Evolutionary conservation across 495 filamentous ascomycete genomes (phyloP), one percentile per base, ranked within the genome.

Genomic region (Talaromyces borbonicus): DNA sequence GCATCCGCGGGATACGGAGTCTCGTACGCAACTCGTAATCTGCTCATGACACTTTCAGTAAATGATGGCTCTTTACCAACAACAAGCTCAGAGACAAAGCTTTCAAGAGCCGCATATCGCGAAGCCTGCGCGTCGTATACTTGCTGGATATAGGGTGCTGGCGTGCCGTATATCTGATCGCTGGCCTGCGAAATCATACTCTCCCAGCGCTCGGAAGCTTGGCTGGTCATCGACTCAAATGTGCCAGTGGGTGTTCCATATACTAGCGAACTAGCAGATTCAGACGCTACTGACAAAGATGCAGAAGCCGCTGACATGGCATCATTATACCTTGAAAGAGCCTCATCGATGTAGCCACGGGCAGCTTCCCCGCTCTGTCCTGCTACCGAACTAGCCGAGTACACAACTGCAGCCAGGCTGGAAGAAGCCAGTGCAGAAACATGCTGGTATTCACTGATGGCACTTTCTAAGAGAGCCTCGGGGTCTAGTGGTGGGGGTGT

Each of bases 11-110:
- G 77, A 36, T 80, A 78, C 0, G 72, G 72, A 1, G 71, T 75
- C 50, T 76, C 68, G 54, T 80, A 80, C 2, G 80, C 85, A 2
- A 75, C 77, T 25, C 71, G 73, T 5, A 95, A 72, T 16, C 82
- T 75, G 45, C 67, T 79, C 66, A 88, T 75, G 0, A 90, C 82
- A 47, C 81, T 85, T 51, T 95, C 86, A 0, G 84, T 87, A 54
- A 86, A 95, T 11, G 80, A 74, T 4, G 86, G 83, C 57, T 95
- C 85, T 60, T 81, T 84, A 19, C 84, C 89, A 36, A 66, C 56
- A 20, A 95, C 65, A 2, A 95, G 66, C 53, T 95, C 87, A 9
- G 80, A 82, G 11, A 95, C 72, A 1, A 95, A 68, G 16, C 69
- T 75, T 54, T 81, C 76, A 2, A 93, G 67, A n/a, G 74, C 81